phyloP scores from a whole-genome alignment of 2,329 filamentous ascomycete genomes.

The Sarocladium kiliense region DNA sequence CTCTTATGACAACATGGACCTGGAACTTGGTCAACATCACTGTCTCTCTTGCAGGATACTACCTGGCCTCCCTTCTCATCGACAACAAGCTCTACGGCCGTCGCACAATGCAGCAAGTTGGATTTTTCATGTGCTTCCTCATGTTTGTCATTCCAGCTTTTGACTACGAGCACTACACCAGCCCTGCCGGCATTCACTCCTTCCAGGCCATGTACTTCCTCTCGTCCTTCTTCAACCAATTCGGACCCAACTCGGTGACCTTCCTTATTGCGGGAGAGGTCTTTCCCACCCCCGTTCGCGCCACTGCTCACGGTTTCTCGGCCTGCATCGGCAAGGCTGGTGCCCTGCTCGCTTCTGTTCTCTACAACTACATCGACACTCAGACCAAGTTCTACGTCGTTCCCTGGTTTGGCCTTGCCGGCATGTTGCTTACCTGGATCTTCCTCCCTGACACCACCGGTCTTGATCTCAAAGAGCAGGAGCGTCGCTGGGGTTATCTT shows the following conservation, averaged over 20 bases:
- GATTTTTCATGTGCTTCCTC: constrained; percentile 89
- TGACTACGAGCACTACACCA: constrained; percentile 78
- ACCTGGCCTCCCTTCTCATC: constrained; percentile 80
- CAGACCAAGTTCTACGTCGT: constrained; percentile 86
- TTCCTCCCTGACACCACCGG: constrained; percentile 97
- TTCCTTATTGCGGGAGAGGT: constrained; percentile 96
- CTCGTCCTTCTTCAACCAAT: constrained; percentile 98
- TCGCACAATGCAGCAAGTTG: constrained; percentile 93
- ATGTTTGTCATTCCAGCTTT: constrained; percentile 91
- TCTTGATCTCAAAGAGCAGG: constrained; percentile 94
- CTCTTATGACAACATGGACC: constrained; percentile 81
- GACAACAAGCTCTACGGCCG: constrained; percentile 96
- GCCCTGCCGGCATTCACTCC: constrained; percentile 63
- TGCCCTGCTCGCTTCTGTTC: constrained; percentile 76
- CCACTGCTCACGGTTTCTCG: constrained; percentile 91
- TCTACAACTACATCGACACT: constrained; percentile 92
- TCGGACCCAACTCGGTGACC: constrained; percentile 91
- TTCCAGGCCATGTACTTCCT: constrained; percentile 99
- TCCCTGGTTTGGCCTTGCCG: constrained; percentile 89
- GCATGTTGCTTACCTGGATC: constrained; percentile 74
- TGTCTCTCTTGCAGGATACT: constrained; percentile 84
- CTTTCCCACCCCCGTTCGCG: constrained; percentile 91
- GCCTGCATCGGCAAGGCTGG: constrained; percentile 86
- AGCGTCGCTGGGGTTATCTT: constrained; percentile 87
- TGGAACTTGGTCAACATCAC: constrained; percentile 91